These are phyloP conservation scores for Cenococcum geophilum DNA, from an alignment of 495 filamentous ascomycete species.

Conservation along the genomic window DNA sequence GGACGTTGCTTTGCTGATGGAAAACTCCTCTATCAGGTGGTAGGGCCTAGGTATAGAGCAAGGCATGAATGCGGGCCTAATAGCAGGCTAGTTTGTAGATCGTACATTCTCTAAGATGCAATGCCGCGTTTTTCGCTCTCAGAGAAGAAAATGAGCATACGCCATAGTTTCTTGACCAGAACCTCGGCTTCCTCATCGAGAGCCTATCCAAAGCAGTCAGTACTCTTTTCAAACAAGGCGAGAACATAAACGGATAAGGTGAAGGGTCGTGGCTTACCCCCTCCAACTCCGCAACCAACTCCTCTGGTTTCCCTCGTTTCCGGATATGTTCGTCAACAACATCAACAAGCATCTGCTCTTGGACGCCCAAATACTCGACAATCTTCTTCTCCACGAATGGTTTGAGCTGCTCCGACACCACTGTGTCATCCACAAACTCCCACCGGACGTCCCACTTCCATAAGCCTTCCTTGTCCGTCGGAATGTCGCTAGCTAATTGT, in stretches of 20 bases:
- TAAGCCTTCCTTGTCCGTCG: conserved; percentile 74
- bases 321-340: conserved; percentile 83
- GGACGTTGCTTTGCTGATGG: too few species aligned
- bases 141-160: conserved; percentile 97
- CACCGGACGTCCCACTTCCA: conserved; percentile 92
- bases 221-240: conserved; percentile 8
- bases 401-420: conserved; percentile 79
- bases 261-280: conserved; percentile 54
- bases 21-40: too few species aligned
- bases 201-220: conserved; percentile 52
- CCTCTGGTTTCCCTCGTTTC: conserved; percentile 67
- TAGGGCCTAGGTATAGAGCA: background rate
- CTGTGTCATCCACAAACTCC: conserved; percentile 82
- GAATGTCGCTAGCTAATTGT: conserved; percentile 83
- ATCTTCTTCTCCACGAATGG: conserved; percentile 98
- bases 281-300: conserved; percentile 75
- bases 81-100: background rate
- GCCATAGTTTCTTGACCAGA: conserved; percentile 93
- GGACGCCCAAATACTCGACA: conserved; percentile 89
- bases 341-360: conserved; percentile 92
- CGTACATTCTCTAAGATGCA: background rate
- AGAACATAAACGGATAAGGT: conserved; percentile 3
- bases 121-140: conserved; percentile 53
- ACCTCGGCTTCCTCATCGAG: conserved; percentile 93
- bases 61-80: background rate